Evolutionary conservation across 106 monocot genomes (phyloP), one percentile per base, ranked within the genome.

Genomic region (Apostasia shenzhenica): DNA sequence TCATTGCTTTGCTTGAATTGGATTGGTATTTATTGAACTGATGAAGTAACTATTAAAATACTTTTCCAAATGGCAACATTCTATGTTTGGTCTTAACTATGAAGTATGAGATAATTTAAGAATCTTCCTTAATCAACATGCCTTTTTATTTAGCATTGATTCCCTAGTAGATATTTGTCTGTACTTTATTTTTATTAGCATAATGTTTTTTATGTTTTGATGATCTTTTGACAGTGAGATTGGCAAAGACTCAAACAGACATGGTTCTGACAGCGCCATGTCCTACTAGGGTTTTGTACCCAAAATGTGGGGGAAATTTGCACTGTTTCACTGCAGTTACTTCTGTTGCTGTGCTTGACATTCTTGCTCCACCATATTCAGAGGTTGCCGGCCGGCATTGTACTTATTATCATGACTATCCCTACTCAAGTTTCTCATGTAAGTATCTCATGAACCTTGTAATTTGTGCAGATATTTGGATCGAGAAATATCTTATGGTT

Each of bases 241-340:
- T 95, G 62, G 92, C 81, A 56, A 95, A 86, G 77, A 67, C 83
- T 44, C 82, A 89, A 41, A 75, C 45, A 2, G 95, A 95, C 55
- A 85, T 73, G 45, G 86, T 95, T 69, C 69, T 92, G 62, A 67
- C 77, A 14, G 86, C 95, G 41, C 81, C 91, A 67, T 89, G 91
- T 63, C 84, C 88, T 56, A 91, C 95, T 4, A 78, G 81, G 48
- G 80, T 86, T 75, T 70, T 95, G 64, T 89, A 86, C 69, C 95
- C 95, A 9, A 92, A 75, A 76, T 84, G 67, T 64, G 95, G 95
- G 59, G 95, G 95, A 69, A 95, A 95, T 73, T 77, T 95, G 55
- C 95, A 95, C 58, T 95, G 95, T 65, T 95, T 95, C 82, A 95
- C 95, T 67, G 91, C 92, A 68, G 82, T 89, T 44, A 64, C 86